Percentiles rank a stretch among this genome's conserved stretches.
Evolutionary conservation across 1,284 basidiomycete species (phyloP).

Genomic region (Ustilago bromivora): DNA sequence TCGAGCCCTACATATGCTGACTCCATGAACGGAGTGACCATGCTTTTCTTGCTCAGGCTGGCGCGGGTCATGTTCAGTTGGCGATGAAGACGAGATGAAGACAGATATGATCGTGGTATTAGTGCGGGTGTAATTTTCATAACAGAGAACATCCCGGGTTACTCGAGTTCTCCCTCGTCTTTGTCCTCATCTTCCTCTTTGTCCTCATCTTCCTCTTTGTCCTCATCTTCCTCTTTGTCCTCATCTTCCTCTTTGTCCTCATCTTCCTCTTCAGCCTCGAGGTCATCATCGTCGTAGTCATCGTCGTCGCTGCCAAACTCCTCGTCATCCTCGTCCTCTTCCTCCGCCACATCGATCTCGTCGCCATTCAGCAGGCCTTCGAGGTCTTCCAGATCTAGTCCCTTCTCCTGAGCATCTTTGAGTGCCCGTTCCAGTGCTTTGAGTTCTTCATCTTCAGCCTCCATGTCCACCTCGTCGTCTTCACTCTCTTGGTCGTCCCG

Average conservation of each 20-base stretch:
- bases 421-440: conserved; percentile 48
- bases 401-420: conserved; percentile 50
- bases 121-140: not conserved
- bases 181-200: conserved; percentile 11
- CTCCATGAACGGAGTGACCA: not conserved
- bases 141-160: not conserved
- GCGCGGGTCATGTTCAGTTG: not conserved
- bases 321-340: conserved; percentile 29
- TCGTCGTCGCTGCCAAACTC: conserved; percentile 16
- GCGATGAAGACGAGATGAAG: not conserved
- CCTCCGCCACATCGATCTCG: conserved; percentile 27
- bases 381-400: conserved; percentile 40
- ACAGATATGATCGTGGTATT: not conserved
- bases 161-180: conserved; percentile 14
- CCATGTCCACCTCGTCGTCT: conserved; percentile 43
- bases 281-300: conserved; percentile 16
- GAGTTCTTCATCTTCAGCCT: conserved; percentile 55
- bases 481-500: conserved; percentile 28
- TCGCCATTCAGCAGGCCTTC: conserved; percentile 43
- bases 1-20: not conserved
- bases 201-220: no score
- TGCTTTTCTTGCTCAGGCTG: not conserved
- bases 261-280: conserved; percentile 18
- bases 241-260: not conserved
- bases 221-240: conserved; percentile 7